phyloP scores from a whole-genome alignment of 192 early-diverging fungal genomes.

The Neocallimastix lanati region DNA sequence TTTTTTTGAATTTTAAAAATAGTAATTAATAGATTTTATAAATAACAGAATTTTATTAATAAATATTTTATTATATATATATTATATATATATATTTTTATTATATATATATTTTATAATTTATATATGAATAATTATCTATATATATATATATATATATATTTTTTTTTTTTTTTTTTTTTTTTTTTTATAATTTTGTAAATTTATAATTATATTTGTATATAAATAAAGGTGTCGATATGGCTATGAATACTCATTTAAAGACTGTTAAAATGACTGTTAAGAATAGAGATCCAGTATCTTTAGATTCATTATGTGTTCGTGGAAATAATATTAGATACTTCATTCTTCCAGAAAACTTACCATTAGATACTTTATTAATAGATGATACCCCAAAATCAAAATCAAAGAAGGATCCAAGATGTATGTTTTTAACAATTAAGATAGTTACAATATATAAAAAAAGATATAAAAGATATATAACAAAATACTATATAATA shows the following conservation, averaged over 20 bases:
- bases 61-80: no score
- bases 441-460: no score
- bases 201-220: no score
- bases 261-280: constrained; percentile 98
- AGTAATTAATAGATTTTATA: neutral
- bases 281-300: constrained; percentile 72
- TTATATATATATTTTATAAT: no score
- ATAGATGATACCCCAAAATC: constrained; percentile 87
- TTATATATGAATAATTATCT: no score
- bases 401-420: constrained; percentile 57
- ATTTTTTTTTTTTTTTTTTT: no score
- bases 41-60: no score
- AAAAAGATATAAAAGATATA: no score
- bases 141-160: no score
- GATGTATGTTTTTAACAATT: neutral
- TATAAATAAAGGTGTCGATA: constrained; percentile 59
- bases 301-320: constrained; percentile 80
- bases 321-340: constrained; percentile 91
- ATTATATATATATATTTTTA: no score
- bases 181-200: no score
- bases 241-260: constrained; percentile 99
- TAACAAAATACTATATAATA: neutral
- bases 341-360: constrained; percentile 83
- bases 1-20: neutral
- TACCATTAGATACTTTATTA: constrained; percentile 88